Conservation (phyloP, 805 yeast genomes). For the Hyphopichia homilentoma region DNA sequence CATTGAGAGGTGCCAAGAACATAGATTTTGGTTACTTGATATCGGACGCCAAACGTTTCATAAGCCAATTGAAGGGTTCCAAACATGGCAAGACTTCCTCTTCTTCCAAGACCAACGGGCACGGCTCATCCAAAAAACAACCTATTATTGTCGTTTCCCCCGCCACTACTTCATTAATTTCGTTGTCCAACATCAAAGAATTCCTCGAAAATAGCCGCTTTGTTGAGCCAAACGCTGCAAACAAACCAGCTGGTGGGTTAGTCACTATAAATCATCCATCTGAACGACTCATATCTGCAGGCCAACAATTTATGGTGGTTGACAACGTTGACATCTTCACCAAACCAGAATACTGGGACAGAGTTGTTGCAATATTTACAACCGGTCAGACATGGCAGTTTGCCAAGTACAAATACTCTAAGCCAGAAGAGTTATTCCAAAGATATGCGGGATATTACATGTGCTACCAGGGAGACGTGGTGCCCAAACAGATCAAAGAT, state of each 20-base stretch:
- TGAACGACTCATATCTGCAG: conserved; percentile 48
- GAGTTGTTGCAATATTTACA: conserved; percentile 92
- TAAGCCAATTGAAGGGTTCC: conserved; percentile 44
- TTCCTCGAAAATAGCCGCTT: conserved; percentile 68
- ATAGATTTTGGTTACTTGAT: conserved; percentile 66
- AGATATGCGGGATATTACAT: conserved; percentile 80
- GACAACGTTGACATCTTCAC: conserved; percentile 78
- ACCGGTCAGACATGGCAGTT: conserved; percentile 99
- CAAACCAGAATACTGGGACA: conserved; percentile 96
- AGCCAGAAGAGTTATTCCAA: conserved; percentile 78
- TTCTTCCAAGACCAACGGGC: conserved; percentile 2
- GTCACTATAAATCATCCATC: conserved; percentile 55
- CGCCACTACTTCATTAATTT: conserved; percentile 39
- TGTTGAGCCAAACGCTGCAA: conserved; percentile 47
- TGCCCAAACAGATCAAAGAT: conserved; percentile 69
- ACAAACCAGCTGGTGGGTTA: conserved; percentile 31
- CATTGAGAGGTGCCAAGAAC: conserved; percentile 62
- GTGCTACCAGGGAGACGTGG: conserved; percentile 70
- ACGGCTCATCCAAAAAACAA: conserved; percentile 26
- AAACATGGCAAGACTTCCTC: conserved; percentile 8
- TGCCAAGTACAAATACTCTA: conserved; percentile 75
- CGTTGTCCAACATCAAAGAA: conserved; percentile 37
- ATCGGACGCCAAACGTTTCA: conserved; percentile 60
- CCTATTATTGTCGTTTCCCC: conserved; percentile 45
- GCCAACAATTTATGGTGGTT: conserved; percentile 71